Evolutionary conservation across 73 alveolate genomes (phyloP).

Genomic region (Paramecium biaurelia): DNA sequence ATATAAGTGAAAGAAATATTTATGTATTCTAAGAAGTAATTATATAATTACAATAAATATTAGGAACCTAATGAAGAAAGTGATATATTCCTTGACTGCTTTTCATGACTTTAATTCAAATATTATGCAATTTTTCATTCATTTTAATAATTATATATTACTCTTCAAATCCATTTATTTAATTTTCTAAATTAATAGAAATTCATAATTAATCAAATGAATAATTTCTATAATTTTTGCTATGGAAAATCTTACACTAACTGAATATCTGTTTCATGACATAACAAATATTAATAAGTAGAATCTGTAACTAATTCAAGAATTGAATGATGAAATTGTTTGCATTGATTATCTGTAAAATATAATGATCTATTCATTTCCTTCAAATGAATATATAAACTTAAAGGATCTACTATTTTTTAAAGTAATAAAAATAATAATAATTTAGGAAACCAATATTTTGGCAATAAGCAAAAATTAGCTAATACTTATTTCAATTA

Average conservation of each 20-base stretch:
- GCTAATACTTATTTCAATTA: background rate
- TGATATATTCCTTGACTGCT: conserved; percentile 32
- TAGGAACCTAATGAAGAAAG: conserved; percentile 47
- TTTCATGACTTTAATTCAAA: background rate
- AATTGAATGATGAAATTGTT: background rate
- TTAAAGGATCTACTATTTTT: background rate
- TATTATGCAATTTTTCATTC: background rate
- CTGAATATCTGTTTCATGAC: background rate
- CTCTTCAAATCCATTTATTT: background rate
- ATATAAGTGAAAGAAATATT: background rate
- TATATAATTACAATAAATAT: background rate
- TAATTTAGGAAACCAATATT: background rate
- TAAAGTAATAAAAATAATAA: background rate
- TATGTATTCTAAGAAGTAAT: conserved; percentile 2
- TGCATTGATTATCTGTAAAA: background rate
- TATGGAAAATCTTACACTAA: background rate
- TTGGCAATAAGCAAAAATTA: background rate
- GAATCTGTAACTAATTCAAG: background rate
- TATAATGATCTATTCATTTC: background rate
- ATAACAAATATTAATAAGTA: background rate
- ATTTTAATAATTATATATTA: background rate
- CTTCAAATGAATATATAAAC: background rate
- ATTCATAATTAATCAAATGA: background rate
- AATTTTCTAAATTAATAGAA: background rate
- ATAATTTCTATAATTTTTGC: background rate